These are phyloP conservation scores for Citeromyces matritensis DNA, from an alignment of 805 yeast genomes.

Conservation along the genomic window DNA sequence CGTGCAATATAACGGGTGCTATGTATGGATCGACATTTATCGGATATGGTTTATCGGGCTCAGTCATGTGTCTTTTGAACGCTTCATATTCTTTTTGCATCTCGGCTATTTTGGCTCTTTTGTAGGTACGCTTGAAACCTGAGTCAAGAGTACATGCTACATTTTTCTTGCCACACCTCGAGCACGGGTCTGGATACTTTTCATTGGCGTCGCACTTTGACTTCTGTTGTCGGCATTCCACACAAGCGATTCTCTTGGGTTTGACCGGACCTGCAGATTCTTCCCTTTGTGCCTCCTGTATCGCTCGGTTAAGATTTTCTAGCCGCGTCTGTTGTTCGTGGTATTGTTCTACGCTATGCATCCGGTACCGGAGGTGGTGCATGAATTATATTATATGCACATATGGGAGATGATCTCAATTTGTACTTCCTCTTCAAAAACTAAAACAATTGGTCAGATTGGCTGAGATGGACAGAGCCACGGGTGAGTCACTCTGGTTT, in stretches of 20 bases:
- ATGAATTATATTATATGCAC: too few relatives aligned
- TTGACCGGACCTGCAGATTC: background rate
- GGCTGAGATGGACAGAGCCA: too few relatives aligned
- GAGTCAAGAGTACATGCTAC: conserved; percentile 60
- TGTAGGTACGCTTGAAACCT: conserved; percentile 80
- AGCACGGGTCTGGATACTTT: conserved; percentile 63
- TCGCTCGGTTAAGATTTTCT: too few relatives aligned
- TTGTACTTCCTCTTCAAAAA: too few relatives aligned
- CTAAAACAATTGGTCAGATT: too few relatives aligned
- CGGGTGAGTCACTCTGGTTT: too few relatives aligned
- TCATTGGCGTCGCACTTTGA: conserved; percentile 80
- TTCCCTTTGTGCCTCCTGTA: too few relatives aligned
- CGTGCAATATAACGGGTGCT: conserved; percentile 4
- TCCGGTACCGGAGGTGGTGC: too few relatives aligned
- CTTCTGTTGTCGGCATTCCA: conserved; percentile 93
- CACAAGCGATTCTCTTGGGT: conserved; percentile 69
- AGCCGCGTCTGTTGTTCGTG: too few relatives aligned
- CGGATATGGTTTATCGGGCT: conserved; percentile 6
- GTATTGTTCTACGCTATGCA: too few relatives aligned
- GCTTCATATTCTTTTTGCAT: conserved; percentile 70
- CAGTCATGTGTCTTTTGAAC: conserved; percentile 34
- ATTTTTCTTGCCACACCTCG: conserved; percentile 63
- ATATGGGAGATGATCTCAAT: too few relatives aligned
- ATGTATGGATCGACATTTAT: background rate
- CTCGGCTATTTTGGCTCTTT: conserved; percentile 71